phyloP scores from a whole-genome alignment of 73 alveolate genomes.

The Tetrahymena thermophila region DNA sequence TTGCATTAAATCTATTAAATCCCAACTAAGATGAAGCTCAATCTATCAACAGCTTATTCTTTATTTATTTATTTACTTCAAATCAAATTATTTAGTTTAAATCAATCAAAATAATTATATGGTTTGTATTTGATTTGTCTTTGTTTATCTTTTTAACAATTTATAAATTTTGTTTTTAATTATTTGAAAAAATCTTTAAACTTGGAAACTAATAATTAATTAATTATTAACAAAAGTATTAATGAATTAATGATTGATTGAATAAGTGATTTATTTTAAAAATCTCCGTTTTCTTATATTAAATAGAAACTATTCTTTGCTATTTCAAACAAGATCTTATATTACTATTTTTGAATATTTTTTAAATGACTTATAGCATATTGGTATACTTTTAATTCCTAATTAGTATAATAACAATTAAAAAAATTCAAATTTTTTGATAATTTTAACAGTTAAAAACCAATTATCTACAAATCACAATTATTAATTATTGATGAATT shows the following conservation, averaged over 20 bases:
- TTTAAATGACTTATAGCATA: neutral
- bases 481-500: too few relatives aligned
- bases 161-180: neutral
- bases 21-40: neutral
- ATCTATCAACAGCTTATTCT: neutral
- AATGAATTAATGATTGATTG: too few relatives aligned
- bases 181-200: neutral
- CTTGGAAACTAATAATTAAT: neutral
- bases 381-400: neutral
- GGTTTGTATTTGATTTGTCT: neutral
- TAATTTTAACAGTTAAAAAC: neutral
- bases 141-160: neutral
- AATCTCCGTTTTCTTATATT: neutral
- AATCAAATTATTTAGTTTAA: neutral
- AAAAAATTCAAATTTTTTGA: neutral
- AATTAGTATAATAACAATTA: neutral
- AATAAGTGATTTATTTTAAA: neutral
- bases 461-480: neutral
- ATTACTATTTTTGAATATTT: neutral
- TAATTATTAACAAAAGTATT: too few relatives aligned
- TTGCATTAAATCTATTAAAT: neutral
- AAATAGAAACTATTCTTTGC: neutral
- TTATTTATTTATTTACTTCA: neutral
- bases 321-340: neutral
- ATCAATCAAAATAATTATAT: neutral